phyloP scores from a whole-genome alignment of 768 basidiomycete genomes.

The Clavaria fumosa region DNA sequence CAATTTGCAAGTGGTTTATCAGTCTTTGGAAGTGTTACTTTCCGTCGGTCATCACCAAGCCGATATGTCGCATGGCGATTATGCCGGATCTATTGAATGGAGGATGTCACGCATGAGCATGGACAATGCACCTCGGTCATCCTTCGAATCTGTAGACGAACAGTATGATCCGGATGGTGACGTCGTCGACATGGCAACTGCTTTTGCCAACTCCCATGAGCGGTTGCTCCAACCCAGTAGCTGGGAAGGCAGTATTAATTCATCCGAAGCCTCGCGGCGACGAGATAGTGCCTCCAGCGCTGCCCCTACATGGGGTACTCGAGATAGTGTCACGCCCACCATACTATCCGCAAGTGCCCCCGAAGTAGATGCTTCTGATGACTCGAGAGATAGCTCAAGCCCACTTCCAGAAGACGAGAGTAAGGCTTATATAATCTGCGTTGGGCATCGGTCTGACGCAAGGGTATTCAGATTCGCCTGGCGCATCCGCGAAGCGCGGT shows the following conservation, averaged over 20 bases:
- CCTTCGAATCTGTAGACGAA: slow-evolving; percentile 18
- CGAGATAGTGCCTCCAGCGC: too few relatives aligned
- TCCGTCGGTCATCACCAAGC: slow-evolving; percentile 57
- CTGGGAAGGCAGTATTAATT: too few relatives aligned
- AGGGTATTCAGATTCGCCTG: too few relatives aligned
- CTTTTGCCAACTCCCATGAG: slow-evolving; percentile 30
- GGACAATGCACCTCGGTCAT: slow-evolving; percentile 32
- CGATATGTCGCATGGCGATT: slow-evolving; percentile 51
- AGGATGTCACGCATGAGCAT: slow-evolving; percentile 57
- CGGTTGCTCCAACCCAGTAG: too few relatives aligned
- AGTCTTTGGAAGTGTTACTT: slow-evolving; percentile 47
- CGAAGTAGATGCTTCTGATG: neutral
- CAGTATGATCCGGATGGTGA: slow-evolving; percentile 25
- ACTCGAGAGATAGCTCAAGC: slow-evolving; percentile 10
- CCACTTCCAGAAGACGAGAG: slow-evolving; percentile 25
- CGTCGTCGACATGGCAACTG: slow-evolving; percentile 42
- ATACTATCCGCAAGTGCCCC: neutral
- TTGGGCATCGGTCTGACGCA: too few relatives aligned
- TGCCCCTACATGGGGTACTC: too few relatives aligned
- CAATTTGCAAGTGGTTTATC: slow-evolving; percentile 39
- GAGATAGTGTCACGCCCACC: too few relatives aligned
- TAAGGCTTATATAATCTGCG: slow-evolving; percentile 17
- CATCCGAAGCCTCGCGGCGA: too few relatives aligned
- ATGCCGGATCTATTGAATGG: slow-evolving; percentile 65
- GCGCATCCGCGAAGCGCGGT: slow-evolving; percentile 14